phyloP scores from a whole-genome alignment of 129 eudicot species.

The Ambrosia artemisiifolia region DNA sequence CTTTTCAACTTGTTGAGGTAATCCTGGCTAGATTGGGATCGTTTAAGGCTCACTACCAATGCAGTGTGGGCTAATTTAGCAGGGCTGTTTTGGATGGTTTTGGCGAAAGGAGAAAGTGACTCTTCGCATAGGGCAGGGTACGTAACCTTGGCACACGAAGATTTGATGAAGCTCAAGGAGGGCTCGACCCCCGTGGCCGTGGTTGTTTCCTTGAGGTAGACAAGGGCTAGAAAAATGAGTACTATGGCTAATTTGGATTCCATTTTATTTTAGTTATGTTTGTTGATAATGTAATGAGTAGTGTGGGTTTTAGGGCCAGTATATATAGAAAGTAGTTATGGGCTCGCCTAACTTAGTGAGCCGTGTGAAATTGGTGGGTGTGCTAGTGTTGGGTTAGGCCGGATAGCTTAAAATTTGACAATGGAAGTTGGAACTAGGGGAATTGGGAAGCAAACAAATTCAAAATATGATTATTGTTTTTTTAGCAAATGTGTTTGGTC shows the following conservation, averaged over 20 bases:
- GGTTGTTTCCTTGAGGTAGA: constrained; percentile 24
- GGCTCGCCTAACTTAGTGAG: neutral
- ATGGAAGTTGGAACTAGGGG: too few relatives aligned
- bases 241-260: neutral
- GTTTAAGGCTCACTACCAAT: constrained; percentile 43
- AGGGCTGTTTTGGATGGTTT: constrained; percentile 49
- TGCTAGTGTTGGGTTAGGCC: neutral
- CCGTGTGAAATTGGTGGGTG: constrained; percentile 1
- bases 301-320: neutral
- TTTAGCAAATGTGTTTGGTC: too few relatives aligned
- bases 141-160: constrained; percentile 54
- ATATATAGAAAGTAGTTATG: constrained; percentile 7
- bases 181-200: constrained; percentile 21
- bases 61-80: constrained; percentile 48
- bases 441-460: too few relatives aligned
- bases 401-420: neutral
- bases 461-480: neutral
- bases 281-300: constrained; percentile 1
- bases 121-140: constrained; percentile 61
- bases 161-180: constrained; percentile 44
- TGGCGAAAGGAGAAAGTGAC: constrained; percentile 54
- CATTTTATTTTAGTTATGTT: neutral
- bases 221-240: constrained; percentile 21
- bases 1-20: constrained; percentile 41
- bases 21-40: constrained; percentile 35